These are phyloP conservation scores for Davidsoniella neocaledoniae DNA, from an alignment of 2,329 filamentous ascomycete genomes.

Conservation along the genomic window DNA sequence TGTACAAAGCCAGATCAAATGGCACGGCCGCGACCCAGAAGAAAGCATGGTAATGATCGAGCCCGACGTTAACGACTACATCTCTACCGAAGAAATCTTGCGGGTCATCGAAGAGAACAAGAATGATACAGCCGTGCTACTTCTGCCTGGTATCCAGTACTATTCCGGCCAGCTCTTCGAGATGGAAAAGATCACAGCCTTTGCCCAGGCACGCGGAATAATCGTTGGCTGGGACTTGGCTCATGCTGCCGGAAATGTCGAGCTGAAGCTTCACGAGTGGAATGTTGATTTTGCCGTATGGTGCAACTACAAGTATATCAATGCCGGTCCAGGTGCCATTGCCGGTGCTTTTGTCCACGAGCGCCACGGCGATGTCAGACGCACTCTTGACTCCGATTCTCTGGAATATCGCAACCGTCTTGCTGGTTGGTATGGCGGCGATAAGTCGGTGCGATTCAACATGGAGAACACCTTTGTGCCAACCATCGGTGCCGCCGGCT, in stretches of 20 bases:
- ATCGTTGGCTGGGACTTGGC: constrained; percentile 76
- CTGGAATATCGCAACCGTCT: constrained; percentile 47
- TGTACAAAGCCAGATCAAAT: constrained; percentile 61
- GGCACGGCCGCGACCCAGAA: constrained; percentile 49
- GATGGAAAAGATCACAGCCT: constrained; percentile 58
- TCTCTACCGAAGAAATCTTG: constrained; percentile 56
- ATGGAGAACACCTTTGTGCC: constrained; percentile 74
- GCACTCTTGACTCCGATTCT: constrained; percentile 16
- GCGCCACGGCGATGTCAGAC: constrained; percentile 42
- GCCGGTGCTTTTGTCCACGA: constrained; percentile 69
- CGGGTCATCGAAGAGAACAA: constrained; percentile 59
- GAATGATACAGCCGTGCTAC: constrained; percentile 52
- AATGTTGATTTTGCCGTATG: constrained; percentile 80
- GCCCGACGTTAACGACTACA: constrained; percentile 40
- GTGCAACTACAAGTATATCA: constrained; percentile 93
- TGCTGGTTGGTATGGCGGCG: constrained; percentile 73
- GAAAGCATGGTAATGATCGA: constrained; percentile 60
- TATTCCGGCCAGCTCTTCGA: constrained; percentile 84
- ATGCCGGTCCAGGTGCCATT: constrained; percentile 68
- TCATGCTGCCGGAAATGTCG: constrained; percentile 72
- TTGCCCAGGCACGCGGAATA: constrained; percentile 56
- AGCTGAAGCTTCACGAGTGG: constrained; percentile 72
- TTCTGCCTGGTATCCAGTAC: constrained; percentile 78
- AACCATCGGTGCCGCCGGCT: constrained; percentile 62
- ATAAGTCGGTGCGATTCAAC: constrained; percentile 57